Evolutionary conservation across 441 rosid genomes (phyloP).

Genomic region (Flueggea neowawraea): DNA sequence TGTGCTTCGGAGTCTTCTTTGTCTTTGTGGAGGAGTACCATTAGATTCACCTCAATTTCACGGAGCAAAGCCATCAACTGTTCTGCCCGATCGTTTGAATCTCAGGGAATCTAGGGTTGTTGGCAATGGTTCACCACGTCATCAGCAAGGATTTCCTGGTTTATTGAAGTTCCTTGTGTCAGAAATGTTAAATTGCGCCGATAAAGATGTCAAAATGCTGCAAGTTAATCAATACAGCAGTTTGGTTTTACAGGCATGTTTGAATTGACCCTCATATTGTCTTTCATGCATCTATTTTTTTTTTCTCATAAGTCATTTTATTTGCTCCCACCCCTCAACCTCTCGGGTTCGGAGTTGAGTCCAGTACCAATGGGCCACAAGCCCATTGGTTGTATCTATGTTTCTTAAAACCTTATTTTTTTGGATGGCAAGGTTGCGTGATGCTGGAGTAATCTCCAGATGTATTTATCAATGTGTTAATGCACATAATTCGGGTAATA

Average conservation of each 20-base stretch:
- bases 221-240: conserved; percentile 72
- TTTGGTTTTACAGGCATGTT: conserved; percentile 84
- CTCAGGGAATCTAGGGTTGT: conserved; percentile 35
- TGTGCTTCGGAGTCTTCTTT: conserved; percentile 84
- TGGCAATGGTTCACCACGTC: conserved; percentile 23
- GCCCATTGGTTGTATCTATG: no score
- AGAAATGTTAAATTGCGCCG: conserved; percentile 52
- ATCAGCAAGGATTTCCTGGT: conserved; percentile 63
- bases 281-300: background rate
- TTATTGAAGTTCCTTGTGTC: conserved; percentile 56
- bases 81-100: conserved; percentile 69
- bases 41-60: conserved; percentile 66
- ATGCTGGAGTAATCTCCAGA: background rate
- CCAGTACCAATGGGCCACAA: no score
- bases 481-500: background rate
- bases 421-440: background rate
- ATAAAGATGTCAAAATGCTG: conserved; percentile 42
- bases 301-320: no score
- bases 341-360: no score
- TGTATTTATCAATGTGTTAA: no score
- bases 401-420: background rate
- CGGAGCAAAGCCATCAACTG: conserved; percentile 59
- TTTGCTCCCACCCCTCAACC: no score
- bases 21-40: conserved; percentile 84
- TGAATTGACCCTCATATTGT: conserved; percentile 6